These are phyloP conservation scores for Ceratobasidium sp. DNA, from an alignment of 1,284 basidiomycete species.

Conservation along the genomic window DNA sequence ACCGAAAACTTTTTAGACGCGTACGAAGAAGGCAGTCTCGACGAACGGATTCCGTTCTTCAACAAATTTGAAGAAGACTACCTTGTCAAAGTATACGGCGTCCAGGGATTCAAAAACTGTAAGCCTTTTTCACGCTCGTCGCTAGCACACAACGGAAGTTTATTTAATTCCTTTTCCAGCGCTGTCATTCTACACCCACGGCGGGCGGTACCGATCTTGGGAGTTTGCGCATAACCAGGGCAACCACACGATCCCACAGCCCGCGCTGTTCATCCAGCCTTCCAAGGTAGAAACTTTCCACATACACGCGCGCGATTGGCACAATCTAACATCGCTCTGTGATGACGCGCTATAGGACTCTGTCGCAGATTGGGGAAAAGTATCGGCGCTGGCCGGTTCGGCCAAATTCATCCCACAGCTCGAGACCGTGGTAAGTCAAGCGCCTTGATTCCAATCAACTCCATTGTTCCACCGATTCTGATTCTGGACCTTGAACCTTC, in stretches of 20 bases:
- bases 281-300: constrained; percentile 61
- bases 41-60: constrained; percentile 70
- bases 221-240: constrained; percentile 67
- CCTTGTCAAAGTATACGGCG: constrained; percentile 70
- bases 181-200: constrained; percentile 69
- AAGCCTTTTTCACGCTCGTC: constrained; percentile 54
- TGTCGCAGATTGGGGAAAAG: constrained; percentile 72
- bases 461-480: constrained; percentile 16
- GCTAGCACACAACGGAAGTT: no score
- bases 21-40: constrained; percentile 59
- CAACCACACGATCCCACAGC: constrained; percentile 71
- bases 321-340: neutral
- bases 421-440: no score
- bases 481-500: constrained; percentile 24
- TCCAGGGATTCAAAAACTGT: constrained; percentile 74
- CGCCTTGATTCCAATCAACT: neutral
- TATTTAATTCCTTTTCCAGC: constrained; percentile 58
- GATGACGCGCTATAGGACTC: constrained; percentile 64
- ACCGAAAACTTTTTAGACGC: constrained; percentile 66
- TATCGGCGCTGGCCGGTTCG: constrained; percentile 63
- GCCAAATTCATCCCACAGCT: constrained; percentile 18
- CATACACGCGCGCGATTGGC: neutral
- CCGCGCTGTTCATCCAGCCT: constrained; percentile 71
- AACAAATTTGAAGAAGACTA: constrained; percentile 73
- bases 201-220: constrained; percentile 67